These are phyloP conservation scores for Gloeostereum incarnatum DNA, from an alignment of 768 basidiomycete species.

Conservation along the genomic window DNA sequence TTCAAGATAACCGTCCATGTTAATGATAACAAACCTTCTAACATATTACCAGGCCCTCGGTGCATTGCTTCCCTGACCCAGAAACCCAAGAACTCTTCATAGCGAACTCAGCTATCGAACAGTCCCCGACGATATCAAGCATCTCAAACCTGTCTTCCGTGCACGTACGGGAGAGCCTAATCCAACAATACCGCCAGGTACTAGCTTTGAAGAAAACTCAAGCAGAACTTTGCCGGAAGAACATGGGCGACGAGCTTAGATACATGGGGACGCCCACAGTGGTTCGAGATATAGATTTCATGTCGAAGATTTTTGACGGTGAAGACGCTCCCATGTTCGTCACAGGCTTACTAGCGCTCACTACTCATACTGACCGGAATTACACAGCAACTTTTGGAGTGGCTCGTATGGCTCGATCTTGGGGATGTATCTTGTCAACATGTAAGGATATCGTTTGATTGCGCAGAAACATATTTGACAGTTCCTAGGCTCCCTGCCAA, in stretches of 20 bases:
- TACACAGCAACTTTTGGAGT: slow-evolving; percentile 13
- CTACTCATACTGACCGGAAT: background rate
- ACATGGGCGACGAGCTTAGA: slow-evolving; percentile 13
- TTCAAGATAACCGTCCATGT: background rate
- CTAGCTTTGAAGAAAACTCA: slow-evolving; percentile 12
- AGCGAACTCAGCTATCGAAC: slow-evolving; percentile 14
- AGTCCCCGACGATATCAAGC: slow-evolving; percentile 12
- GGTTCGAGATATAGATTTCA: slow-evolving; percentile 15
- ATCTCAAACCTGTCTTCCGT: slow-evolving; percentile 8
- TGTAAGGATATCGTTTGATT: slow-evolving; percentile 6
- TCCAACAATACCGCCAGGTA: slow-evolving; percentile 11
- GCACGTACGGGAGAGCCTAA: slow-evolving; percentile 8
- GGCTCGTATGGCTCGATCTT: slow-evolving; percentile 15
- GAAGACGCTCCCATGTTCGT: slow-evolving; percentile 13
- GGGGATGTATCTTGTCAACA: slow-evolving; percentile 16
- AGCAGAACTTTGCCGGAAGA: slow-evolving; percentile 10
- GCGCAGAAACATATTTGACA: background rate
- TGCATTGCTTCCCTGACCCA: slow-evolving; percentile 10
- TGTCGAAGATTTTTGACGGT: slow-evolving; percentile 12
- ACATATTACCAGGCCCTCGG: slow-evolving; percentile 8
- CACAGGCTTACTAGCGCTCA: background rate
- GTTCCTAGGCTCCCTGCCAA: slow-evolving; percentile 10
- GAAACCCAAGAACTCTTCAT: slow-evolving; percentile 8
- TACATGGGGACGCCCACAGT: slow-evolving; percentile 16
- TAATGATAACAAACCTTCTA: background rate